Conservation (phyloP, 2,329 filamentous ascomycete genomes). For the Aspergillus hiratsukae region DNA sequence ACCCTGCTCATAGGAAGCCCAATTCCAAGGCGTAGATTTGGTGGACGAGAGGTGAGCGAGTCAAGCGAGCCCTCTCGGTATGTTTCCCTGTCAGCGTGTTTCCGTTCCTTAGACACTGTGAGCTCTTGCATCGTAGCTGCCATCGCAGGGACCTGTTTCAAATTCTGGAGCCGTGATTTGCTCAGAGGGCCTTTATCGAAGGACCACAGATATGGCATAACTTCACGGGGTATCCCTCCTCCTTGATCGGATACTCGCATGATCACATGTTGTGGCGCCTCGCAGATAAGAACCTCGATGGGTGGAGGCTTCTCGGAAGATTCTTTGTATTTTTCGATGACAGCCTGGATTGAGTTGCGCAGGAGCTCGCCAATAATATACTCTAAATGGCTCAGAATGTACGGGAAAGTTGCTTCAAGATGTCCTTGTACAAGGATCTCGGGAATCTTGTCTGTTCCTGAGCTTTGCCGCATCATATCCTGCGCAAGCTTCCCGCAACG, state of each 20-base stretch:
- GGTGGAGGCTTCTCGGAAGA: constrained; percentile 58
- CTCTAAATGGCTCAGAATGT: constrained; percentile 91
- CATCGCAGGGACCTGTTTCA: constrained; percentile 82
- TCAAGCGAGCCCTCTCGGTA: constrained; percentile 64
- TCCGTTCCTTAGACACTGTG: constrained; percentile 41
- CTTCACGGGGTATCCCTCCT: constrained; percentile 80
- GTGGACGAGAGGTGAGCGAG: constrained; percentile 74
- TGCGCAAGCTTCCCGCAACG: constrained; percentile 73
- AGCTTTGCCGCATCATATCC: constrained; percentile 68
- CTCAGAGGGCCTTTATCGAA: constrained; percentile 89
- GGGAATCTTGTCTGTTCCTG: constrained; percentile 69
- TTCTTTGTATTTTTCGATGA: constrained; percentile 67
- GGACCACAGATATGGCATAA: constrained; percentile 89
- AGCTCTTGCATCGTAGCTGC: constrained; percentile 91
- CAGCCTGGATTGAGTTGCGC: constrained; percentile 89
- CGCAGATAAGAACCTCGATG: constrained; percentile 91
- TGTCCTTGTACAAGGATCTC: constrained; percentile 81
- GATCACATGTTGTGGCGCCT: constrained; percentile 90
- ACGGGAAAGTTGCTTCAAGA: constrained; percentile 85
- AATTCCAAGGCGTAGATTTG: constrained; percentile 84
- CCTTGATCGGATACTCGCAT: constrained; percentile 94
- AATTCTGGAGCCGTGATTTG: constrained; percentile 72
- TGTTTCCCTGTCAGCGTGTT: constrained; percentile 28
- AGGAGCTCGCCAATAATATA: constrained; percentile 96
- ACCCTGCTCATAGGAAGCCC: constrained; percentile 89